Evolutionary conservation across 139 green algal species (phyloP).

Genomic region (Coelastrella sp.): DNA sequence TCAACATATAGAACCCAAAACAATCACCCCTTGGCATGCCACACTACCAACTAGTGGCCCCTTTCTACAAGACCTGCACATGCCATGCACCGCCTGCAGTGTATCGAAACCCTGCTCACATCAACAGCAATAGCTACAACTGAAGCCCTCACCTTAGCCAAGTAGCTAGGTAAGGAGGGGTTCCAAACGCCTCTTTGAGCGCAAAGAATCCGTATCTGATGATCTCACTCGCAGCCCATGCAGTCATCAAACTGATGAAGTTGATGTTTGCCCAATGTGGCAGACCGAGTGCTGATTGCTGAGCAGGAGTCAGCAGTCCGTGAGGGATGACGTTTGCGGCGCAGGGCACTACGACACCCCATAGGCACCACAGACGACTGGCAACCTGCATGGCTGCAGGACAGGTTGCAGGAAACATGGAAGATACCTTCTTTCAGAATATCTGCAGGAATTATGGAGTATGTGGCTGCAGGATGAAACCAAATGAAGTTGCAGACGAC

Average conservation of each 20-base stretch:
- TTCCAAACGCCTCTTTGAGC: conserved; percentile 80
- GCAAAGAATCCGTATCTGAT: conserved; percentile 95
- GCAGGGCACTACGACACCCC: conserved; percentile 79
- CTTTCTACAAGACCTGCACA: too few relatives aligned
- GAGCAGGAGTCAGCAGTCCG: not conserved
- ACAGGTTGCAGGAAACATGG: not conserved
- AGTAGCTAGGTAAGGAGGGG: conserved; percentile 74
- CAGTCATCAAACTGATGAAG: conserved; percentile 81
- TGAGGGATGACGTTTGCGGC: not conserved
- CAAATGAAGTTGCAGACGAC: conserved; percentile 87
- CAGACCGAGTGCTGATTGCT: not conserved
- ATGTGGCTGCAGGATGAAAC: conserved; percentile 43
- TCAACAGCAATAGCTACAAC: too few relatives aligned
- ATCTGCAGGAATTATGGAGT: not conserved
- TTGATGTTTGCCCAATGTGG: conserved; percentile 58
- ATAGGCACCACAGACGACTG: conserved; percentile 87
- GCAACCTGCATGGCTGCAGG: conserved; percentile 86
- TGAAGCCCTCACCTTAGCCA: conserved; percentile 71
- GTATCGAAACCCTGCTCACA: too few relatives aligned
- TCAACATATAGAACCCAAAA: too few relatives aligned
- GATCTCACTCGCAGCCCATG: conserved; percentile 91
- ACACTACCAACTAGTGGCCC: too few relatives aligned
- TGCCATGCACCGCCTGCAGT: too few relatives aligned
- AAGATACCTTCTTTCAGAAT: not conserved
- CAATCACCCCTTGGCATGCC: too few relatives aligned